Evolutionary conservation across 208 protist species (phyloP), one percentile per base, ranked within the genome.

Genomic region (Herpetomonas tarakana): DNA sequence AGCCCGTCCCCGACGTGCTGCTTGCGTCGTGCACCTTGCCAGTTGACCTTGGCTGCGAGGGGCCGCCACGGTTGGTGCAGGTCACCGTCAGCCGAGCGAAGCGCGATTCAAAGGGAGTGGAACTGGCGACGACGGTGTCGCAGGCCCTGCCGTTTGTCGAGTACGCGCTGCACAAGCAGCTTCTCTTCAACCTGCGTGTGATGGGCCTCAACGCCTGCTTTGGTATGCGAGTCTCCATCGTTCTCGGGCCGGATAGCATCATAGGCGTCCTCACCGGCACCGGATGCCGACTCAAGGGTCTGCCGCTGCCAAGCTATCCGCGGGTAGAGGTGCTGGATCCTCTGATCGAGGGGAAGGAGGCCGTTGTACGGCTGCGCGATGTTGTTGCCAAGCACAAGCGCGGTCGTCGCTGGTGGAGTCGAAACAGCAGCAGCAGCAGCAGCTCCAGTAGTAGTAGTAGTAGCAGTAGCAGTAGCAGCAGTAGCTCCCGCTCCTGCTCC

Each of bases 91-190:
- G 79, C 7, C 85, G 85, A 45, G 41, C 71, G 30, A 96, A 96
- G 61, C 68, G 67, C 6, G 83, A 79, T 44, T 80, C 81, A 14
- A 84, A 80, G 61, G 88, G 81, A 0, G 76, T 86, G 11, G 83
- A 82, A 28, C 78, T 94, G 44, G 93, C 90, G 1, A 85, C 86
- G 46, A 69, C 69, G 14, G 78, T 95, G 3, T 92, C 85, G 21
- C 83, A 96, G 68, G 83, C 85, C 19, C 74, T 97, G 39, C 90
- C 93, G 1, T 96, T 86, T 49, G 83, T 96, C 45, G 93, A 96
- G 74, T 94, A 88, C 58, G 74, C 90, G 9, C 54, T 97, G 57
- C 87, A 97, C 60, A 88, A 91, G 55, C 90, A 97, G 71, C 80
- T 97, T 1, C 52, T 97, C 50, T 91, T 95, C 57, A 76, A 91